Evolutionary conservation across 139 green algal genomes (phyloP).

Genomic region (Klebsormidium nitens): DNA sequence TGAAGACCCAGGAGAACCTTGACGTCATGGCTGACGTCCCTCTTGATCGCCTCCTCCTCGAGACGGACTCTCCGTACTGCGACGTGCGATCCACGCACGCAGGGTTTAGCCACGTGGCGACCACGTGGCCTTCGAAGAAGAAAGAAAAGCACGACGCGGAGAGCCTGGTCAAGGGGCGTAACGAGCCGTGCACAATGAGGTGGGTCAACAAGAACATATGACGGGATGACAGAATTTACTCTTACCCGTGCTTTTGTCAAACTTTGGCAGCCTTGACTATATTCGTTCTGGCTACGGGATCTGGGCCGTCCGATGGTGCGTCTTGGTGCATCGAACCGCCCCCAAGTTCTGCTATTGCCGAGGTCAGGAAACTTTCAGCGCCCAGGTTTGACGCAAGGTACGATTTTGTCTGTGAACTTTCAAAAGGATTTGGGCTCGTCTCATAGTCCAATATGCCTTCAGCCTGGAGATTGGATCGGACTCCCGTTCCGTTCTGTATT

Average conservation of each 20-base stretch:
- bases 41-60: conserved; percentile 67
- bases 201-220: neutral
- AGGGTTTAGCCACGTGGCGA: conserved; percentile 41
- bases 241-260: neutral
- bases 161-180: conserved; percentile 73
- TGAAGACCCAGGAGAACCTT: conserved; percentile 82
- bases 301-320: neutral
- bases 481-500: too few relatives aligned
- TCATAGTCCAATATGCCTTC: too few relatives aligned
- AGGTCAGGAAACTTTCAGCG: too few relatives aligned
- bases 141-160: conserved; percentile 51
- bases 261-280: neutral
- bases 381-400: too few relatives aligned
- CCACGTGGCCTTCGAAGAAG: conserved; percentile 45
- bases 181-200: conserved; percentile 74
- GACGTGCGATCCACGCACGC: conserved; percentile 45
- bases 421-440: too few relatives aligned
- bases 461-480: too few relatives aligned
- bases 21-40: conserved; percentile 58
- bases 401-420: too few relatives aligned
- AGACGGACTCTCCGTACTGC: conserved; percentile 86
- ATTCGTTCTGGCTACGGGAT: neutral
- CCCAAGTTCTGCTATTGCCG: neutral
- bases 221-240: too few relatives aligned
- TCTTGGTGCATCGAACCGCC: neutral